These are phyloP conservation scores for Rhizopogon vesiculosus DNA, from an alignment of 768 basidiomycete genomes.

Conservation along the genomic window DNA sequence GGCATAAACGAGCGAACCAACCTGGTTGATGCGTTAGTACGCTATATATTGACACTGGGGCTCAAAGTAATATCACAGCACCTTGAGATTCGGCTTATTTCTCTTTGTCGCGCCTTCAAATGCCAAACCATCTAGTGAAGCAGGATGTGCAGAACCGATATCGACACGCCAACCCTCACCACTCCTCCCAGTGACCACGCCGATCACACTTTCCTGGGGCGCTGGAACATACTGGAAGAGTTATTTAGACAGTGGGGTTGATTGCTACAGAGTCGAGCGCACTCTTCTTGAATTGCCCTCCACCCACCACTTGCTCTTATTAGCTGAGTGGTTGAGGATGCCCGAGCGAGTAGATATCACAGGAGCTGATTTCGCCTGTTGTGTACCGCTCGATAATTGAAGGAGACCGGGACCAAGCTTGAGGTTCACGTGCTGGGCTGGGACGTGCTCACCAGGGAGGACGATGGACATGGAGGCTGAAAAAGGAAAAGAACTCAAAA, in stretches of 20 bases:
- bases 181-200: slow-evolving; percentile 70
- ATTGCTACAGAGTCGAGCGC: slow-evolving; percentile 21
- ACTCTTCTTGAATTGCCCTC: slow-evolving; percentile 85
- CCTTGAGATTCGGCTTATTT: slow-evolving; percentile 92
- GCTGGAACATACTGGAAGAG: slow-evolving; percentile 80
- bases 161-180: slow-evolving; percentile 94
- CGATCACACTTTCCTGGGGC: slow-evolving; percentile 84
- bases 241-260: background rate
- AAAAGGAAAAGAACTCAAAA: slow-evolving; percentile 2
- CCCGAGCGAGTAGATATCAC: slow-evolving; percentile 67
- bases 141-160: slow-evolving; percentile 84
- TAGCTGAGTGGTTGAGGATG: slow-evolving; percentile 60
- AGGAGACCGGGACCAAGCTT: slow-evolving; percentile 84
- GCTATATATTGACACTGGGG: slow-evolving; percentile 5
- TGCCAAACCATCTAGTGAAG: slow-evolving; percentile 82
- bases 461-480: slow-evolving; percentile 48
- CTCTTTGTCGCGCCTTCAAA: slow-evolving; percentile 96
- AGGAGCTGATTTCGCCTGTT: slow-evolving; percentile 8
- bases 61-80: slow-evolving; percentile 20
- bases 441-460: slow-evolving; percentile 78
- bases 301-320: slow-evolving; percentile 83
- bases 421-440: slow-evolving; percentile 71
- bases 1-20: slow-evolving; percentile 88
- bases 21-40: slow-evolving; percentile 38
- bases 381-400: slow-evolving; percentile 37